Percentiles rank a stretch among this genome's conserved stretches.
Evolutionary conservation across 192 early-diverging fungal genomes (phyloP).

Genomic region (Linnemannia hyalina): DNA sequence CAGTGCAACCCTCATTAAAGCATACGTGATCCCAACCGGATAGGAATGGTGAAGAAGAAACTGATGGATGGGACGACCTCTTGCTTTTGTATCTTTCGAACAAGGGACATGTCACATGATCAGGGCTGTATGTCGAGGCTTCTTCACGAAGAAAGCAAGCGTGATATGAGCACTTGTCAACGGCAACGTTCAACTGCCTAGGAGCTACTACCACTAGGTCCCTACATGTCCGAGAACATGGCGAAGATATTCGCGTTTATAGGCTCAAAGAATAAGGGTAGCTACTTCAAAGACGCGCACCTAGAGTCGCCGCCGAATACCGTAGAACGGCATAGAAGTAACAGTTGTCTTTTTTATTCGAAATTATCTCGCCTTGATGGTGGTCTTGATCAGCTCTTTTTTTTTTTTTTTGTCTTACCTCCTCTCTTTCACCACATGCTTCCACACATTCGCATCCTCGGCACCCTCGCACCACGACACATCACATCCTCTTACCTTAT

Average conservation of each 20-base stretch:
- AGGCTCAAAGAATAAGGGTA: neutral
- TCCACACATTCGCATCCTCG: neutral
- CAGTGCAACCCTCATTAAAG: slow-evolving; percentile 36
- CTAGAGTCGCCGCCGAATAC: neutral
- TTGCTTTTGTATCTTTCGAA: neutral
- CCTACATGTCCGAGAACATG: no score
- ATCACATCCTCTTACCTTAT: neutral
- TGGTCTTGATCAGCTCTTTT: neutral
- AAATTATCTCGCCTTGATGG: neutral
- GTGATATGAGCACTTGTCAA: no score
- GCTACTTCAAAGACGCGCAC: neutral
- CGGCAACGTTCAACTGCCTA: no score
- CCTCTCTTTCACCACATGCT: neutral
- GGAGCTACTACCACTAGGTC: no score
- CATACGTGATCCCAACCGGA: slow-evolving; percentile 38
- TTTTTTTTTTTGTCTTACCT: neutral
- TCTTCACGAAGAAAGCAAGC: no score
- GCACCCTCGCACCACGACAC: neutral
- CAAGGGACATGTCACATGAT: neutral
- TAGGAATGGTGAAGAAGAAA: slow-evolving; percentile 37
- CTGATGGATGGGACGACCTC: neutral
- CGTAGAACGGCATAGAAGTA: neutral
- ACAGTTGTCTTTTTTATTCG: neutral
- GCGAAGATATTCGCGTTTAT: no score
- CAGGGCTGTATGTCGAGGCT: no score